Evolutionary conservation across 805 yeast genomes (phyloP), one percentile per base, ranked within the genome.

Genomic region (Lachancea waltii): DNA sequence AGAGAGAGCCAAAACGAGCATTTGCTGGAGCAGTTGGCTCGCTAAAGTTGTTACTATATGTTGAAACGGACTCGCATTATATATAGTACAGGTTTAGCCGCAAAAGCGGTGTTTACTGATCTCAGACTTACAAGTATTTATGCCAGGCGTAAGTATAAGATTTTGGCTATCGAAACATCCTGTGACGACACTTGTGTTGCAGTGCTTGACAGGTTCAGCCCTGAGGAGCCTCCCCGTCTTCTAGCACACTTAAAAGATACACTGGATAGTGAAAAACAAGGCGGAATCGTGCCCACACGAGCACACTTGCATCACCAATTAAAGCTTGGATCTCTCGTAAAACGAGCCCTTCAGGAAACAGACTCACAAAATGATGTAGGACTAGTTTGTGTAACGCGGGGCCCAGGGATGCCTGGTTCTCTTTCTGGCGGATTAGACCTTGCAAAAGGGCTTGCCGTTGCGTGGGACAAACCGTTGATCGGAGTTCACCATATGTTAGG

Each of bases 401-500:
- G 98, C 0, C 98, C 98, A 0, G 98, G 98, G 0, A 86, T 92
- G 96, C 74, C 79, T 7, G 96, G 97, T 0, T 81, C 95, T 0
- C 65, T 92, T 10, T 72, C 85, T 7, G 81, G 85, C 0, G 94
- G 97, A 1, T 66, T 83, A 17, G 92, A 84, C 51, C 62, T 85
- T 28, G 95, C 95, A 0, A 82, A 85, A 50, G 98, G 97, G 0
- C 64, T 92, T 9, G 65, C 87, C 1, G 63, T 82, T 0, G 97
- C 89, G 0, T 82, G 86, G 81, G 58, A 72, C 10, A 72, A 67
- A 5, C 97, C 96, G 0, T 52, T 85, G 14, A 66, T 92, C 2
- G 97, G 97, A 0, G 95, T 90, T 0, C 95, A 92, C 57, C 98
- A 92, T 53, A 90, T 92, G 98, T 67, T 90, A 34, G 98, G 95